A percentile compares a stretch with the other conserved stretches of the same genome.
These are phyloP conservation scores for Tuber calosporum DNA, from an alignment of 495 filamentous ascomycete species.

Conservation along the genomic window DNA sequence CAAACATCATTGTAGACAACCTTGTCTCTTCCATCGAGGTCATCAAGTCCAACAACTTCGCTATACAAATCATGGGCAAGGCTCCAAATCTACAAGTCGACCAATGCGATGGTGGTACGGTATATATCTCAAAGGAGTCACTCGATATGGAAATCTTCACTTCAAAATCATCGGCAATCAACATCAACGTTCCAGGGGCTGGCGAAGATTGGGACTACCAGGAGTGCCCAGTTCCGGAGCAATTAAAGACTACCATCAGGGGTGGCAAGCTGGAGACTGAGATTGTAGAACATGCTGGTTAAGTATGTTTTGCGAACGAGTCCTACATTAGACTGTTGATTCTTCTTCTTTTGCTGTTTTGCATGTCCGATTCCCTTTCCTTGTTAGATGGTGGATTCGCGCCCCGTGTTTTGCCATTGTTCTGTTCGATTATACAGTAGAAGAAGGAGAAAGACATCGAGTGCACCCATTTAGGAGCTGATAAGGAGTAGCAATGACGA, in stretches of 20 bases:
- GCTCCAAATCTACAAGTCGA: slow-evolving; percentile 84
- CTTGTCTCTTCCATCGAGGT: slow-evolving; percentile 87
- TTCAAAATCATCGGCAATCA: slow-evolving; percentile 75
- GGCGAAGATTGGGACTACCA: slow-evolving; percentile 65
- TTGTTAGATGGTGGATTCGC: slow-evolving; percentile 9
- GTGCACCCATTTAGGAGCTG: neutral
- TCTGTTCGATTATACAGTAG: slow-evolving; percentile 23
- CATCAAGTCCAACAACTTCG: slow-evolving; percentile 88
- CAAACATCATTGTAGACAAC: slow-evolving; percentile 78
- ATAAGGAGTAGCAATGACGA: neutral
- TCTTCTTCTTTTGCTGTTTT: slow-evolving; percentile 7
- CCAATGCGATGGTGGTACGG: slow-evolving; percentile 79
- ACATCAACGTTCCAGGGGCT: slow-evolving; percentile 64
- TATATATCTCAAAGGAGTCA: slow-evolving; percentile 77
- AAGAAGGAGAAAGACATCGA: slow-evolving; percentile 11
- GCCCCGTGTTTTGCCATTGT: slow-evolving; percentile 6
- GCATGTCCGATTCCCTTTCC: slow-evolving; percentile 1
- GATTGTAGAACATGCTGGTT: slow-evolving; percentile 46
- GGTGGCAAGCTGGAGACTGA: slow-evolving; percentile 40
- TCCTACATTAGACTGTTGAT: slow-evolving; percentile 7
- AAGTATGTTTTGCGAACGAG: slow-evolving; percentile 16
- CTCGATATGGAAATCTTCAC: slow-evolving; percentile 72
- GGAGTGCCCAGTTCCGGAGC: slow-evolving; percentile 79
- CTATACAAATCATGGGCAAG: slow-evolving; percentile 73
- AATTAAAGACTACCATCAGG: slow-evolving; percentile 47